Base-by-base conservation (phyloP, 2,329 filamentous ascomycete genomes). In the Anthostomella pinea region DNA sequence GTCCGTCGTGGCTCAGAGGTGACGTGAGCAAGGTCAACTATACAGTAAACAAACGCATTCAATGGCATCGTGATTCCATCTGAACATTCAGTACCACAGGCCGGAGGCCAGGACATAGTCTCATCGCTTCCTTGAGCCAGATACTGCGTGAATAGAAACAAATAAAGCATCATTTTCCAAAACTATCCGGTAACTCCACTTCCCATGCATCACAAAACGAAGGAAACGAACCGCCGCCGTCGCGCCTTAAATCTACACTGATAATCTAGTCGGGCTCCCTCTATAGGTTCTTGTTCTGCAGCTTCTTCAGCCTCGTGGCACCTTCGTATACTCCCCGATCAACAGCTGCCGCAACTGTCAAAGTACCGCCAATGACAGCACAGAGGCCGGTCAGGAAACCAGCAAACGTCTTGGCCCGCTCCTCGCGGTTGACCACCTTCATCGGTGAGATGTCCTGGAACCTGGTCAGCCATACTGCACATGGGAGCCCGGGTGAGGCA, bases 381-480 rank as follows among this genome's bases (percentile, higher is more conserved):
- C 93, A 98, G 14, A 98, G 79, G 30, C 93, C 93, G 1, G 93
- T 91, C 40, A 98, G 66, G 72, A 98, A 98, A 13, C 87, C 87
- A 1, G 87, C 81, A 62, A 98, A 94, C 4, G 85, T 85, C 73
- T 97, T 97, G 43, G 83, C 73, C 30, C 87, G 80, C 50, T 87
- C 84, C 69, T 98, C 94, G 37, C 90, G 85, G 71, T 98, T 98
- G 67, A 98, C 85, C 43, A 98, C 91, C 70, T 97, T 98, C 93
- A 98, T 98, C 5, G 93, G 93, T 2, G 91, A 97, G 63, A 98
- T 98, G 56, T 98, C 93, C 85, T 90, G 36, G n/a, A n/a, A n/a
- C n/a, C n/a, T n/a, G n/a, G n/a, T n/a, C n/a, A n/a, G n/a, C n/a
- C n/a, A n/a, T n/a, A n/a, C n/a, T n/a, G n/a, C n/a, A n/a, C n/a